These are phyloP conservation scores for Fagopyrum esculentum DNA, from an alignment of 148 eudicot genomes.

Conservation along the genomic window DNA sequence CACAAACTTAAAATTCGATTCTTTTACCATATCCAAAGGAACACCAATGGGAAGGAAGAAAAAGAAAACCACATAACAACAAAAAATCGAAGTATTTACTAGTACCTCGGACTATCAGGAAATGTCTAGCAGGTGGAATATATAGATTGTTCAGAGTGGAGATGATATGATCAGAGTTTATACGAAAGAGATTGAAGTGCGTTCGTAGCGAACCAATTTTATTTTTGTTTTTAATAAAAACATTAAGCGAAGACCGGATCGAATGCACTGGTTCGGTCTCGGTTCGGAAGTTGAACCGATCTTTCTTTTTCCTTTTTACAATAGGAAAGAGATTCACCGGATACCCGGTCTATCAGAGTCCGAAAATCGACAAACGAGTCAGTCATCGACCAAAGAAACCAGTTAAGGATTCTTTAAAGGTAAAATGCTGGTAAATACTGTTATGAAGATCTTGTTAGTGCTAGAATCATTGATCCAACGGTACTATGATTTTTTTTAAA, in stretches of 20 bases:
- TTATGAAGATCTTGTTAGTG: conserved; percentile 75
- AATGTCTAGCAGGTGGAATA: not conserved
- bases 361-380: too few relatives aligned
- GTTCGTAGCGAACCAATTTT: too few relatives aligned
- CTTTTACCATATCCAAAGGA: not conserved
- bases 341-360: too few relatives aligned
- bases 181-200: too few relatives aligned
- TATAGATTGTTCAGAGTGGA: not conserved
- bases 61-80: not conserved
- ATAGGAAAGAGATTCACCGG: too few relatives aligned
- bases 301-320: too few relatives aligned
- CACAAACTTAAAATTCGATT: not conserved
- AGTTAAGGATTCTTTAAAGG: too few relatives aligned
- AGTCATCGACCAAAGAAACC: too few relatives aligned
- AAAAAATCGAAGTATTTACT: not conserved
- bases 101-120: not conserved
- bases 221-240: too few relatives aligned
- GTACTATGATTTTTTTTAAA: conserved; percentile 28
- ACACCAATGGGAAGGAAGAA: not conserved
- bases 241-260: too few relatives aligned
- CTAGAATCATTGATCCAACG: conserved; percentile 87
- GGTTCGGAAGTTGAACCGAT: too few relatives aligned
- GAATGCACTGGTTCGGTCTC: too few relatives aligned
- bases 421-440: conserved; percentile 75
- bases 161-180: not conserved